Percentiles rank a stretch among this genome's conserved stretches.
Evolutionary conservation across 225 moss, liverwort and hornwort species (phyloP).

Genomic region (Neckera pumila): DNA sequence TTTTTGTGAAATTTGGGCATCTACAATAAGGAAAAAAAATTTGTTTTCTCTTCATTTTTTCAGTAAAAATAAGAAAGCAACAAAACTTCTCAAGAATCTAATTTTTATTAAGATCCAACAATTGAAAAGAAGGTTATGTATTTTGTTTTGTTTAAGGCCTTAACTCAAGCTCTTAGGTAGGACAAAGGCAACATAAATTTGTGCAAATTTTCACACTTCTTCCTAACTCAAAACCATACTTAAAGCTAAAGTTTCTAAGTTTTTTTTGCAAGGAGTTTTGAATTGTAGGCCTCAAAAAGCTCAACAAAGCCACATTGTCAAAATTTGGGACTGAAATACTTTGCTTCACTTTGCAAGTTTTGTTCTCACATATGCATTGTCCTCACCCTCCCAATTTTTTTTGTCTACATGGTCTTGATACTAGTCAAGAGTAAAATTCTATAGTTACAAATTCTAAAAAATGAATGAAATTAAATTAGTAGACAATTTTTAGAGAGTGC

Average conservation of each 20-base stretch:
- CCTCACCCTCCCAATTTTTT: neutral
- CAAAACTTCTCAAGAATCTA: neutral
- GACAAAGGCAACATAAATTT: neutral
- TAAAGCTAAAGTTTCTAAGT: accelerated
- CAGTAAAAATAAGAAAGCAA: neutral
- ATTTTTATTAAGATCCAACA: neutral
- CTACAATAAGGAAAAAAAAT: neutral
- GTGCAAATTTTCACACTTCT: accelerated
- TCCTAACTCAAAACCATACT: accelerated
- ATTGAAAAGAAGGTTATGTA: neutral
- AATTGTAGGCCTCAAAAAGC: accelerated
- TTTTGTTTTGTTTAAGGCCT: neutral
- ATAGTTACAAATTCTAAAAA: accelerated
- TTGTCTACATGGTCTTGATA: no score
- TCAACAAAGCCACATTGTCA: neutral
- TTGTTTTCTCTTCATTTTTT: no score
- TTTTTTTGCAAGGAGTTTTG: neutral
- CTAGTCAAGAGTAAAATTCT: neutral
- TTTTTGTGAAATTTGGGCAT: neutral
- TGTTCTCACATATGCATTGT: neutral
- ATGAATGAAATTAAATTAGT: neutral
- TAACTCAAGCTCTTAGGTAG: accelerated
- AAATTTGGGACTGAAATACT: neutral
- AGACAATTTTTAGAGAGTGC: neutral
- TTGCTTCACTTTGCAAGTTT: neutral